phyloP scores from a whole-genome alignment of 2,329 filamentous ascomycete genomes.

The Penicillium sp. region DNA sequence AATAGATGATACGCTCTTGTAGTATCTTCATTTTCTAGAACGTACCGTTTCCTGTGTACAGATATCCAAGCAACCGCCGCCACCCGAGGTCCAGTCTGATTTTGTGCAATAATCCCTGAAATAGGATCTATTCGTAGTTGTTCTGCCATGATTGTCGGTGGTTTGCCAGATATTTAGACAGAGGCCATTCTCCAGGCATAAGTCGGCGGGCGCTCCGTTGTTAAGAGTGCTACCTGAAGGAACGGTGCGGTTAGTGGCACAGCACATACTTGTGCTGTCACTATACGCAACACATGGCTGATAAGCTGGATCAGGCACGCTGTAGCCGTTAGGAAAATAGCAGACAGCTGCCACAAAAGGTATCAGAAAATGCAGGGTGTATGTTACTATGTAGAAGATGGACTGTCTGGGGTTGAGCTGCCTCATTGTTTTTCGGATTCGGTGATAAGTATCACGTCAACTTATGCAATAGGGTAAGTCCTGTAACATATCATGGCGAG shows the following conservation, averaged over 20 bases:
- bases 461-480: no score
- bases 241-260: not conserved
- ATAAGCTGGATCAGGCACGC: not conserved
- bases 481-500: no score
- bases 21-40: not conserved
- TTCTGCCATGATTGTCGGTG: not conserved
- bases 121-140: not conserved
- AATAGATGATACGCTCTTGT: no score
- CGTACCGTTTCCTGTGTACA: not conserved
- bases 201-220: not conserved
- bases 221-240: not conserved
- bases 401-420: no score
- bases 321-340: not conserved
- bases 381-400: no score
- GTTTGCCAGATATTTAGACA: not conserved
- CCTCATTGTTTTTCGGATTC: no score
- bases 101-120: not conserved
- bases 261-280: not conserved
- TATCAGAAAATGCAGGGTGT: no score
- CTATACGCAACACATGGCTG: not conserved
- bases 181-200: not conserved
- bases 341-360: not conserved
- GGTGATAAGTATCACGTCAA: no score
- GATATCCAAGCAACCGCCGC: not conserved
- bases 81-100: not conserved